These are phyloP conservation scores for Rhypophila decipiens DNA, from an alignment of 495 filamentous ascomycete species.

Conservation along the genomic window DNA sequence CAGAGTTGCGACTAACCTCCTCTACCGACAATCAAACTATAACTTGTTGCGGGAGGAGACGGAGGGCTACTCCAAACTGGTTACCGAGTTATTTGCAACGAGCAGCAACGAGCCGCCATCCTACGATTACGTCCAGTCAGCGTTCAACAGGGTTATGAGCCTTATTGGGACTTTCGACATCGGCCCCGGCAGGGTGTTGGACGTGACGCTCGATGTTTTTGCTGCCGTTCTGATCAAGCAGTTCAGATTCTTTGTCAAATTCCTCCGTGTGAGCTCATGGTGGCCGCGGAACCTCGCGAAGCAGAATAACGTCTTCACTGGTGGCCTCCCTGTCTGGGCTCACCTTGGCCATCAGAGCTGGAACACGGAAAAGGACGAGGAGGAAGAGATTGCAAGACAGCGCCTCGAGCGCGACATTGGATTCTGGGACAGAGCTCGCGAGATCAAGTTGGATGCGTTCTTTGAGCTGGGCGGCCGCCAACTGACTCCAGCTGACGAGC, in stretches of 20 bases:
- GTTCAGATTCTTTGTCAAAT: constrained; percentile 86
- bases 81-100: constrained; percentile 58
- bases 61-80: constrained; percentile 75
- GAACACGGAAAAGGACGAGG: constrained; percentile 58
- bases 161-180: constrained; percentile 50
- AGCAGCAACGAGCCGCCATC: constrained; percentile 44
- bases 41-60: constrained; percentile 94
- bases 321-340: constrained; percentile 75
- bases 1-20: constrained; percentile 79
- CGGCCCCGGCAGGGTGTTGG: constrained; percentile 77
- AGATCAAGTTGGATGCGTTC: constrained; percentile 73
- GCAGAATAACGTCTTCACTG: constrained; percentile 27
- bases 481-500: constrained; percentile 42
- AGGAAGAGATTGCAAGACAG: constrained; percentile 40
- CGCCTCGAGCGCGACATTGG: constrained; percentile 58
- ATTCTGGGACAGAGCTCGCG: constrained; percentile 78
- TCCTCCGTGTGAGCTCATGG: constrained; percentile 88
- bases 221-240: constrained; percentile 41
- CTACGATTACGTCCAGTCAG: constrained; percentile 43
- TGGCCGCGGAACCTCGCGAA: constrained; percentile 68
- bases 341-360: constrained; percentile 57
- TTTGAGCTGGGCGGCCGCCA: constrained; percentile 73
- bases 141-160: constrained; percentile 62
- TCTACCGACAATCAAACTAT: constrained; percentile 94
- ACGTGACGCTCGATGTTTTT: constrained; percentile 60